A percentile compares a stretch with the other conserved stretches of the same genome.
Evolutionary conservation across 1,284 basidiomycete genomes (phyloP).

Genomic region (Rhodotorula sp.): DNA sequence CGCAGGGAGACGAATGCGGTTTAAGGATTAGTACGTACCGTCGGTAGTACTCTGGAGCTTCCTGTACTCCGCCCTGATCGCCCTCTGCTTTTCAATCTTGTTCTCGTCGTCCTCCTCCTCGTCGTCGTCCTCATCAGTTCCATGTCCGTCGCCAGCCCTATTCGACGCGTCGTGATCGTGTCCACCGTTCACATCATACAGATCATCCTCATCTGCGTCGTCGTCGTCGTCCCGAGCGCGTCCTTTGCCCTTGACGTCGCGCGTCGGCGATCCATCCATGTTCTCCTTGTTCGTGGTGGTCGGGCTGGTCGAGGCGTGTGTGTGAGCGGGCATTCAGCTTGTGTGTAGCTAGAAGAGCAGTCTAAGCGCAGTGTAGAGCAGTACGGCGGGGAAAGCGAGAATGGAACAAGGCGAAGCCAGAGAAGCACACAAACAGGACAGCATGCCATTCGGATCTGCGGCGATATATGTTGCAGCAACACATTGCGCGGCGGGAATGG

Average conservation of each 20-base stretch:
- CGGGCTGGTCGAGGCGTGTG: background rate
- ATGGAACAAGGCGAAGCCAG: no score
- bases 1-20: no score
- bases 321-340: background rate
- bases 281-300: background rate
- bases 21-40: constrained; percentile 9
- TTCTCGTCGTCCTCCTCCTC: constrained; percentile 18
- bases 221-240: constrained; percentile 11
- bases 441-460: no score
- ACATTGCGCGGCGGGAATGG: no score
- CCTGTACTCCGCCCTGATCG: constrained; percentile 24
- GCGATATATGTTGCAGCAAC: no score
- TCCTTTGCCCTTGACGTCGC: background rate
- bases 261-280: background rate
- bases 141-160: background rate
- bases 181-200: background rate
- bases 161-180: background rate
- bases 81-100: constrained; percentile 10
- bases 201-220: background rate
- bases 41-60: constrained; percentile 17
- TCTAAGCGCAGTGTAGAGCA: no score
- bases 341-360: background rate
- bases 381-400: no score
- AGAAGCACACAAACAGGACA: no score
- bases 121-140: constrained; percentile 1